phyloP scores from a whole-genome alignment of 257 asterid species.

The Solanum peruvianum region DNA sequence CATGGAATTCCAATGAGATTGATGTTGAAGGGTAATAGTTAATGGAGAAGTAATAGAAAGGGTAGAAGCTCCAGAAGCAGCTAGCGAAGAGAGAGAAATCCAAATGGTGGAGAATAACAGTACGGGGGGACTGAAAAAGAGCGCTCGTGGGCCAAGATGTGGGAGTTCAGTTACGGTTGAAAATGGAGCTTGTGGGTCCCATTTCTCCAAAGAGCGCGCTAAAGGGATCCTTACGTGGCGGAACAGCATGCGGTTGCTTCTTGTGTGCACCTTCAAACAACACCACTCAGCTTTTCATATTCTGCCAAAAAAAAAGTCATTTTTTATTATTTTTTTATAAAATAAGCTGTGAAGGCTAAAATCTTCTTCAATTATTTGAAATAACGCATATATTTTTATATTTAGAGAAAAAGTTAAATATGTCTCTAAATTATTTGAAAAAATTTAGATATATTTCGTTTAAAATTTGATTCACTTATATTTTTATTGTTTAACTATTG shows the following conservation, averaged over 20 bases:
- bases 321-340: no score
- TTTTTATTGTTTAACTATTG: fast-evolving
- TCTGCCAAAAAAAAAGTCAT: background rate
- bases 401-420: no score
- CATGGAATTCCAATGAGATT: slow-evolving; percentile 17
- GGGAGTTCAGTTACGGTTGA: background rate
- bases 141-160: background rate
- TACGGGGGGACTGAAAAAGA: background rate
- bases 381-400: no score
- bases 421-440: no score
- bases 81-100: background rate
- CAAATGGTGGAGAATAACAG: background rate
- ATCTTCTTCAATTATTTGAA: no score
- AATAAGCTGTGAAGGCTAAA: no score
- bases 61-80: background rate
- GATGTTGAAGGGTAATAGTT: background rate
- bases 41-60: background rate
- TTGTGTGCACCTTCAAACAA: background rate
- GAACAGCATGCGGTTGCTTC: background rate
- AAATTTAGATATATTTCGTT: no score
- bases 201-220: background rate
- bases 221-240: background rate
- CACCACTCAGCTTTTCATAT: background rate
- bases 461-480: no score
- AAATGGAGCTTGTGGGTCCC: background rate